Conservation (phyloP, 2,329 filamentous ascomycete genomes). For the Elsinoe ampelina region DNA sequence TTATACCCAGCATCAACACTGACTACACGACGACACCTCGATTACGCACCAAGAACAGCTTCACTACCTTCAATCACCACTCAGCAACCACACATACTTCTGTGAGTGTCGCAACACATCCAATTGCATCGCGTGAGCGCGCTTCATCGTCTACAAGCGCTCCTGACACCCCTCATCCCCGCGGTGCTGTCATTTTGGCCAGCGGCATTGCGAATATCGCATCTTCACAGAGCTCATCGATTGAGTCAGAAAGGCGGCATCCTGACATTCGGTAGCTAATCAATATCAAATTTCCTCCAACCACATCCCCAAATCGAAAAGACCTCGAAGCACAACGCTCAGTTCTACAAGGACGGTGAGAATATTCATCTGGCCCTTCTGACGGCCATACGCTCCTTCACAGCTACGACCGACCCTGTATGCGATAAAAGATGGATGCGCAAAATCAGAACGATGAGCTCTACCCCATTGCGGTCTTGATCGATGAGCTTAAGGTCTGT, state of each 20-base stretch:
- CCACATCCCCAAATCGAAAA: not conserved
- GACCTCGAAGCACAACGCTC: not conserved
- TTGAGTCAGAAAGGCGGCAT: not conserved
- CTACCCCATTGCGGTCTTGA: constrained; percentile 98
- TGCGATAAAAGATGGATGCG: constrained; percentile 63
- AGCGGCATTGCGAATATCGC: not conserved
- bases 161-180: constrained; percentile 1
- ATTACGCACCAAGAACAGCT: not conserved
- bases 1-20: not conserved
- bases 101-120: not conserved
- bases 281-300: not conserved
- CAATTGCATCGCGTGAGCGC: constrained; percentile 3
- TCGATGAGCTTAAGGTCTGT: constrained; percentile 95
- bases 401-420: not conserved
- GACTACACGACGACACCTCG: constrained; percentile 3
- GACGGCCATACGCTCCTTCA: constrained; percentile 20
- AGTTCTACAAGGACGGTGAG: not conserved
- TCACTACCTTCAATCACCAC: not conserved
- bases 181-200: not conserved
- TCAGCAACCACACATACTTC: not conserved
- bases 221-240: not conserved
- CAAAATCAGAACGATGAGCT: constrained; percentile 93
- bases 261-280: not conserved
- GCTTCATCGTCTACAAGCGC: not conserved
- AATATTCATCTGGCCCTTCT: constrained; percentile 6